Percentiles rank a stretch among this genome's conserved stretches.
These are phyloP conservation scores for Neodidymelliopsis sp. DNA, from an alignment of 2,329 filamentous ascomycete species.

Conservation along the genomic window DNA sequence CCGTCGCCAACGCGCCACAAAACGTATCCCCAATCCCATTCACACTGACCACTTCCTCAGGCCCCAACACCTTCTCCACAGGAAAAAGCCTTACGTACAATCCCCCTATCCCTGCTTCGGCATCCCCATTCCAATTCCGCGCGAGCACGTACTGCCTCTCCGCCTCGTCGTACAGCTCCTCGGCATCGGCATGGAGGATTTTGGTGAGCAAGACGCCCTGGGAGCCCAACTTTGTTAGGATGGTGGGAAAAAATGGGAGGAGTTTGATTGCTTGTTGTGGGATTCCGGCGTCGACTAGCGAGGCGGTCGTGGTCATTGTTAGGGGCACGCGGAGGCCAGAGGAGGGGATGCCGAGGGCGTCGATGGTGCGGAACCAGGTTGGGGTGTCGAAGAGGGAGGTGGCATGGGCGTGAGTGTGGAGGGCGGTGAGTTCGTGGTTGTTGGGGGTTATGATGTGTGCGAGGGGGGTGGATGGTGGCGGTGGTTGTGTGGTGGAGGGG, in stretches of 20 bases:
- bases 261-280: slow-evolving; percentile 85
- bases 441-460: slow-evolving; percentile 85
- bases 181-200: slow-evolving; percentile 72
- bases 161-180: slow-evolving; percentile 67
- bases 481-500: slow-evolving; percentile 69
- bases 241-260: slow-evolving; percentile 84
- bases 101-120: slow-evolving; percentile 65
- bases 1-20: slow-evolving; percentile 82
- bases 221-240: slow-evolving; percentile 83
- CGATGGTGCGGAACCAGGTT: slow-evolving; percentile 81
- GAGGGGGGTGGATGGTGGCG: slow-evolving; percentile 66
- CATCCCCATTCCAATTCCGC: slow-evolving; percentile 59
- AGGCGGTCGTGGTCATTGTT: slow-evolving; percentile 68
- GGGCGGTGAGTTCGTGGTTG: slow-evolving; percentile 77
- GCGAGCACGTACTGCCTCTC: slow-evolving; percentile 76
- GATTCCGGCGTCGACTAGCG: slow-evolving; percentile 79
- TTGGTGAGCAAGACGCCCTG: slow-evolving; percentile 78
- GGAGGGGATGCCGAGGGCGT: slow-evolving; percentile 78
- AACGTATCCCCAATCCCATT: slow-evolving; percentile 97
- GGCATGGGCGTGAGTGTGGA: slow-evolving; percentile 75
- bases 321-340: slow-evolving; percentile 74
- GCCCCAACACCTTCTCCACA: slow-evolving; percentile 66
- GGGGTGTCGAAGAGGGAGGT: slow-evolving; percentile 72
- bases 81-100: slow-evolving; percentile 82
- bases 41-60: slow-evolving; percentile 79